These are phyloP conservation scores for Fusarium brachygibbosum DNA, from an alignment of 2,329 filamentous ascomycete genomes.

Conservation along the genomic window DNA sequence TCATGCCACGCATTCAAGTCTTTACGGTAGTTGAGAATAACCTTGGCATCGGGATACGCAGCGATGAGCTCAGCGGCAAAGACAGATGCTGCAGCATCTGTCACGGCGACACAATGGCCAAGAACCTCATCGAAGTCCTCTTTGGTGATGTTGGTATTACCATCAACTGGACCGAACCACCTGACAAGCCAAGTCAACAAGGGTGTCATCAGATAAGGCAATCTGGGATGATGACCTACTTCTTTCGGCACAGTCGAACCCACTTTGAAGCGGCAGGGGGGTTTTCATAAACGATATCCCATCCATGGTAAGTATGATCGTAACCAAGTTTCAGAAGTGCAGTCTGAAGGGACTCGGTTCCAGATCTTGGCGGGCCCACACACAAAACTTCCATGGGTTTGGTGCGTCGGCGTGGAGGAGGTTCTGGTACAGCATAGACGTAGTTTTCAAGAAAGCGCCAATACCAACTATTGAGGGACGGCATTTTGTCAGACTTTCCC, in stretches of 20 bases:
- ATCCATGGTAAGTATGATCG: slow-evolving; percentile 54
- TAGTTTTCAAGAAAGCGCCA: slow-evolving; percentile 22
- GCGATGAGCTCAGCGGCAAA: slow-evolving; percentile 33
- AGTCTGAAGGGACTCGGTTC: slow-evolving; percentile 54
- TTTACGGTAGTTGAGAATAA: slow-evolving; percentile 30
- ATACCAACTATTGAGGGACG: slow-evolving; percentile 25
- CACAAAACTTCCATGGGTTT: slow-evolving; percentile 54
- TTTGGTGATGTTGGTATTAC: slow-evolving; percentile 13
- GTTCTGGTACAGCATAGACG: slow-evolving; percentile 31
- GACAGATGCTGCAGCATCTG: slow-evolving; percentile 30
- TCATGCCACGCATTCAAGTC: slow-evolving; percentile 34
- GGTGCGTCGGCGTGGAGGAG: slow-evolving; percentile 44
- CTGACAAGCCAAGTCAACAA: background rate
- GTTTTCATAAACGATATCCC: slow-evolving; percentile 52
- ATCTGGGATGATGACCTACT: background rate
- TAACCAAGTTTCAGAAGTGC: slow-evolving; percentile 50
- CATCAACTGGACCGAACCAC: slow-evolving; percentile 28
- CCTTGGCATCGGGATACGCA: slow-evolving; percentile 38
- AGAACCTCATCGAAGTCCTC: slow-evolving; percentile 33
- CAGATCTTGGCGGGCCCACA: slow-evolving; percentile 53
- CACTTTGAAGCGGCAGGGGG: slow-evolving; percentile 11
- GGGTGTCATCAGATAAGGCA: background rate
- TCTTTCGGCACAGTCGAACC: slow-evolving; percentile 26
- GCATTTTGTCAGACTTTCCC: background rate
- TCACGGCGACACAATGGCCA: slow-evolving; percentile 28